Base-by-base conservation (phyloP, 2,329 filamentous ascomycete genomes). In the Lachnellula subtilissima region DNA sequence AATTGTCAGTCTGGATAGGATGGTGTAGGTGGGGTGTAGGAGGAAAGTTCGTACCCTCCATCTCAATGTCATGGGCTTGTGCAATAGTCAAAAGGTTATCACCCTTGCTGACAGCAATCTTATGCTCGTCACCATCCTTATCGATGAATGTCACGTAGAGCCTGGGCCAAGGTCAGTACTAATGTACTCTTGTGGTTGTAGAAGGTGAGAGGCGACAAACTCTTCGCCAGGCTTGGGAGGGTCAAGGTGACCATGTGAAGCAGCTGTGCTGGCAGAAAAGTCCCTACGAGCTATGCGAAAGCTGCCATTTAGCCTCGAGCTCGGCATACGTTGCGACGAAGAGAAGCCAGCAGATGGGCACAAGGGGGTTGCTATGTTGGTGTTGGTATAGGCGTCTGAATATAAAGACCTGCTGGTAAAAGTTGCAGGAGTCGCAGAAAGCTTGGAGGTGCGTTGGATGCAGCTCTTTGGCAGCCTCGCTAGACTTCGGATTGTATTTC, bases 21-120 rank as follows among this genome's bases (percentile, higher is more conserved):
- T 37, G 28, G 7, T 11, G 15, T 32, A 17, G 1, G 28, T 35
- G 28, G 8, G 28, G 8, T 32, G 9, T 14, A 48, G 9, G 9
- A 12, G 1, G 14, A 25, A 28, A 14, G 28, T 28, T 65, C 74
- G 58, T 70, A 82, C 83, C 92, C 78, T 99, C 94, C 93, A 99
- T 97, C 73, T 99, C 94, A 43, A 99, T 78, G 69, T 97, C 93
- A 73, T 97, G 84, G 47, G 88, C 90, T 72, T 97, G 93, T 22
- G 93, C 94, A 68, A 99, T 93, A 69, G 97, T 93, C 53, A 99
- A 80, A 53, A 99, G 78, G 72, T 99, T 99, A 73, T 96, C 91
- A 50, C 94, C 94, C 65, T 88, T 85, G 14, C 84, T 78, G 8
- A 97, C 93, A 57, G 87, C 85, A 67, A 97, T 84, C 58, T 87